Evolutionary conservation across 2,329 filamentous ascomycete species (phyloP).

Genomic region (Pleoardoris graminearum): DNA sequence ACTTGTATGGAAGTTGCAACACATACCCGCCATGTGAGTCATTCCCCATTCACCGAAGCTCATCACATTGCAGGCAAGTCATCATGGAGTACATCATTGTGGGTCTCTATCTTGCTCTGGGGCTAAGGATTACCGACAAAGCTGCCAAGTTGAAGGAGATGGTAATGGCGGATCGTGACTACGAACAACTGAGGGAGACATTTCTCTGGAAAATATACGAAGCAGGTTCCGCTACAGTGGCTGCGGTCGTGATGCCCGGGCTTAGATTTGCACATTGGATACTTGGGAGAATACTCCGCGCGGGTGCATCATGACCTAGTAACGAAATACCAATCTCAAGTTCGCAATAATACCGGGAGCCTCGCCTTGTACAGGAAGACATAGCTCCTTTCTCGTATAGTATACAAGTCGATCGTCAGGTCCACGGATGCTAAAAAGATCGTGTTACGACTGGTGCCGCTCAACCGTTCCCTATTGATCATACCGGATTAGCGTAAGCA

Average conservation of each 20-base stretch:
- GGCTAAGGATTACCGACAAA: slow-evolving; percentile 37
- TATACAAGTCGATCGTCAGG: neutral
- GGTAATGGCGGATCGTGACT: slow-evolving; percentile 25
- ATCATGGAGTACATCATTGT: slow-evolving; percentile 43
- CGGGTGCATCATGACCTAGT: neutral
- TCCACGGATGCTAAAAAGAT: neutral
- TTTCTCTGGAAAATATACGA: slow-evolving; percentile 41
- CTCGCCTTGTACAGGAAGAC: no score
- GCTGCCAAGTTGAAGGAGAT: slow-evolving; percentile 32
- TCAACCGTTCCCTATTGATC: no score
- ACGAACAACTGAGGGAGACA: slow-evolving; percentile 34
- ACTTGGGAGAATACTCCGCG: slow-evolving; percentile 34
- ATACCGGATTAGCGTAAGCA: no score
- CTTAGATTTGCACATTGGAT: slow-evolving; percentile 41
- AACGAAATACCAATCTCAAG: neutral
- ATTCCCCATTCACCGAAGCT: neutral
- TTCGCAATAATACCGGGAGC: neutral
- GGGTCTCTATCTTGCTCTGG: slow-evolving; percentile 37
- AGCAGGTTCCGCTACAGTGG: slow-evolving; percentile 29
- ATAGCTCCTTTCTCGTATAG: no score
- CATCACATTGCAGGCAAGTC: slow-evolving; percentile 30
- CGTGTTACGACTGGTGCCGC: no score
- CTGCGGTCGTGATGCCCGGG: slow-evolving; percentile 36
- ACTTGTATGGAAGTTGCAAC: neutral
- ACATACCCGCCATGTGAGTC: neutral